Conservation (phyloP, 805 yeast species). For the Grigorovia transvaalensis region DNA sequence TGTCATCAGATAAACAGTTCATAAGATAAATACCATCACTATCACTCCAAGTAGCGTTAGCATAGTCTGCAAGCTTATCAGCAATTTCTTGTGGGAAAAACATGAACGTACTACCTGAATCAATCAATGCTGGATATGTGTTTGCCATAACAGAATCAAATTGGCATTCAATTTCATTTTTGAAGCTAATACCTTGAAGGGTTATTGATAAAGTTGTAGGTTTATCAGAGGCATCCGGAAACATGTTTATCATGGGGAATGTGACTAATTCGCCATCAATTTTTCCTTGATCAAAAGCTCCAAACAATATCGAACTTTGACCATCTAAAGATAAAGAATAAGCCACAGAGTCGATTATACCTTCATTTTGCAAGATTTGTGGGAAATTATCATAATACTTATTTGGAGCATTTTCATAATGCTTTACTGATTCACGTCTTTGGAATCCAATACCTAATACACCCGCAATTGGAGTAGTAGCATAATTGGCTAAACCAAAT, state of each 20-base stretch:
- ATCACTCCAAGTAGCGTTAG: slow-evolving; percentile 30
- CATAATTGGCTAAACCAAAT: slow-evolving; percentile 55
- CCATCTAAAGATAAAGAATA: slow-evolving; percentile 49
- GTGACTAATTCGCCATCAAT: slow-evolving; percentile 39
- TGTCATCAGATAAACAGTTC: slow-evolving; percentile 29
- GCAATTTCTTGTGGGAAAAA: slow-evolving; percentile 33
- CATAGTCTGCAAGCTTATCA: slow-evolving; percentile 23
- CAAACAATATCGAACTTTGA: slow-evolving; percentile 47
- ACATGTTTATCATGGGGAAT: slow-evolving; percentile 40
- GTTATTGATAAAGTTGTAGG: slow-evolving; percentile 40
- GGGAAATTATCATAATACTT: slow-evolving; percentile 53
- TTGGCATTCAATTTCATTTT: slow-evolving; percentile 11
- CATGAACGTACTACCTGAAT: slow-evolving; percentile 49
- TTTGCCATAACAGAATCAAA: slow-evolving; percentile 15
- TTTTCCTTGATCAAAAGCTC: slow-evolving; percentile 50
- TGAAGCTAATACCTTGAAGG: slow-evolving; percentile 31
- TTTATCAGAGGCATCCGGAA: slow-evolving; percentile 11
- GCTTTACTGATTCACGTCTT: slow-evolving; percentile 44
- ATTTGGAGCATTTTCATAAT: slow-evolving; percentile 17
- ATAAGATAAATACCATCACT: slow-evolving; percentile 32
- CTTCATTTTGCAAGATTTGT: slow-evolving; percentile 39
- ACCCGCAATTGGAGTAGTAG: slow-evolving; percentile 45
- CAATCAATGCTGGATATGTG: slow-evolving; percentile 35
- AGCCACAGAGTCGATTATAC: slow-evolving; percentile 39
- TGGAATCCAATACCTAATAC: slow-evolving; percentile 60